Base-by-base conservation (phyloP, 2,329 filamentous ascomycete species). In the Ceratocystis alfenasii region DNA sequence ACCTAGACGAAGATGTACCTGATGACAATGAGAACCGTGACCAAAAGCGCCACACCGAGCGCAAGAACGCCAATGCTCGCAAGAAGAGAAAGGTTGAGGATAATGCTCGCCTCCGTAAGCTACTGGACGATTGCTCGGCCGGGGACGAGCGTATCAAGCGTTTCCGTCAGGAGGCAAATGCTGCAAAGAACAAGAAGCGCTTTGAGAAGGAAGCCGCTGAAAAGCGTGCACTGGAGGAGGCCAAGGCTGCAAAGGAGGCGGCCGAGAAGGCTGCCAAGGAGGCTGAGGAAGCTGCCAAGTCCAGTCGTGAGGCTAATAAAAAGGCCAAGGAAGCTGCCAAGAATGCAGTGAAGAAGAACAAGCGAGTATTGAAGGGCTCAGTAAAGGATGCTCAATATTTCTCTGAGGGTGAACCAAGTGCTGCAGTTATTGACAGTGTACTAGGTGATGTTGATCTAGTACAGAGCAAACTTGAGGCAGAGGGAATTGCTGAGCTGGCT, bases 51-150 rank as follows among this genome's bases (percentile, higher is more conserved):
- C 93, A 99, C 78, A 87, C 94, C 72, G 94, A 99, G 81, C 88
- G 92, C 76, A 99, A 99, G 87, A 99, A 99, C 79, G 85, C 89
- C 79, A 96, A 96, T 75, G 87, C 91, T 50, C 90, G 94, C 76
- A 95, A 94, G 80, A 99, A 99, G 91, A 95, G 92, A 84, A 99
- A 99, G 92, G 90, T 87, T 30, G 94, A 99, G 81, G 95, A 99
- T 78, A 95, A 88, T 72, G 83, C 89, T 63, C 92, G 95, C 73
- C 84, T 99, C 68, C 87, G 94, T 74, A 88, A 92, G 77, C 77
- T 96, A 66, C 87, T 99, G 30, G 94, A 99, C 74, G 90, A 96
- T 70, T 87, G 84, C 70, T 85, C 93, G 20, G 86, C 87, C 41
- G 82, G 83, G 55, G 94, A 99, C 73, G 92, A 95, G 81, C 90